Conservation (phyloP, 345 rosid species). For the Pistacia vera region DNA sequence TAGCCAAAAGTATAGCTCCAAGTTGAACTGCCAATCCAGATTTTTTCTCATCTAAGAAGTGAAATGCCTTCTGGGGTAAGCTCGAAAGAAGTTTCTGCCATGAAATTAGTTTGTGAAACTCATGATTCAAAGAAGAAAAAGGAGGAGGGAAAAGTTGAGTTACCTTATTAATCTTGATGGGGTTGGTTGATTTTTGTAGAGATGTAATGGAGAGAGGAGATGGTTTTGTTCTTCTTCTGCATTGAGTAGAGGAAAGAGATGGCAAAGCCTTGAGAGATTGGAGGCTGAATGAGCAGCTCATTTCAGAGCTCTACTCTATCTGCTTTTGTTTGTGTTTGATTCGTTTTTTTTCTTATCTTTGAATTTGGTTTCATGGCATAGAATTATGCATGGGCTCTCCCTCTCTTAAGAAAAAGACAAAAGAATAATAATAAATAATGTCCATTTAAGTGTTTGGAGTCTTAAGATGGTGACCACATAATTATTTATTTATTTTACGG, state of each 20-base stretch:
- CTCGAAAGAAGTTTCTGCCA: constrained; percentile 29
- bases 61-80: constrained; percentile 24
- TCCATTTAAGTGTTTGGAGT: background rate
- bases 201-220: constrained; percentile 27
- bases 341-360: constrained; percentile 13
- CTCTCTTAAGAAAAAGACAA: too few species aligned
- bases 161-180: constrained; percentile 31
- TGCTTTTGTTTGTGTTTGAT: background rate
- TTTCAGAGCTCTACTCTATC: constrained; percentile 14
- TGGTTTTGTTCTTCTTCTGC: constrained; percentile 22
- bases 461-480: too few species aligned
- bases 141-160: background rate
- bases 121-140: background rate
- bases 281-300: constrained; percentile 39
- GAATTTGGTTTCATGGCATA: background rate
- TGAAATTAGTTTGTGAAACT: background rate
- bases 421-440: background rate
- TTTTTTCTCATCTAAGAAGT: constrained; percentile 33
- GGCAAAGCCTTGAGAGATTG: constrained; percentile 42
- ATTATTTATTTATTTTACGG: too few species aligned
- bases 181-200: constrained; percentile 24
- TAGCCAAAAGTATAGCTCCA: constrained; percentile 49
- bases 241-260: constrained; percentile 30
- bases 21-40: constrained; percentile 52
- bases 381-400: background rate